A percentile compares a stretch with the other conserved stretches of the same genome.
Conservation (phyloP, 2,329 filamentous ascomycete species). For the Penicillium paneum region DNA sequence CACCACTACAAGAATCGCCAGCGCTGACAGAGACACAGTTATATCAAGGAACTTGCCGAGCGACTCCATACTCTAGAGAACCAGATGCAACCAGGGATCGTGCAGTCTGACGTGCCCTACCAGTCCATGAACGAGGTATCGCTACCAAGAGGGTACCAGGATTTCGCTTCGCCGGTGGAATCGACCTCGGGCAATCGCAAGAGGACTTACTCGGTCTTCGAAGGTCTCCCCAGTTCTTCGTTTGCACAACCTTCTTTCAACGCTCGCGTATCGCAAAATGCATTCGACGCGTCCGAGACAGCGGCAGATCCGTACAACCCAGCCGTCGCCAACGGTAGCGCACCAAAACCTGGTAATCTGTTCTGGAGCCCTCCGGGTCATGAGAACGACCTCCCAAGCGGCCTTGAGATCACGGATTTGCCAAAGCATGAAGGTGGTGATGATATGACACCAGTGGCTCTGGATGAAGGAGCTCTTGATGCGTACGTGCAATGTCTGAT, state of each 20-base stretch:
- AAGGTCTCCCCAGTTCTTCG: constrained; percentile 43
- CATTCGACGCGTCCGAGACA: constrained; percentile 35
- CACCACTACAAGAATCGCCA: neutral
- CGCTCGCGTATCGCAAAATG: constrained; percentile 33
- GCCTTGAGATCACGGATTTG: constrained; percentile 33
- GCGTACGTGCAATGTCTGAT: constrained; percentile 29
- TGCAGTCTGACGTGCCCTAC: constrained; percentile 43
- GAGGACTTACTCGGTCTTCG: constrained; percentile 50
- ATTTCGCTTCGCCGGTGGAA: constrained; percentile 53
- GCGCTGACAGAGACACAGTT: constrained; percentile 49
- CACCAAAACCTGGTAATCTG: constrained; percentile 36
- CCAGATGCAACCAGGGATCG: constrained; percentile 56
- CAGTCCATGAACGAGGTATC: constrained; percentile 43
- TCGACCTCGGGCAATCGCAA: constrained; percentile 44
- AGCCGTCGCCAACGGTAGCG: constrained; percentile 37
- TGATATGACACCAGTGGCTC: constrained; percentile 34
- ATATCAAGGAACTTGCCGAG: constrained; percentile 89
- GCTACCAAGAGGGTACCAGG: constrained; percentile 47
- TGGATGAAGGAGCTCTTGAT: constrained; percentile 42
- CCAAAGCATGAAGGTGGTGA: constrained; percentile 33
- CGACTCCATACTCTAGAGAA: constrained; percentile 78
- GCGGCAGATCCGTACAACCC: constrained; percentile 32
- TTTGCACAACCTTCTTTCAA: constrained; percentile 43
- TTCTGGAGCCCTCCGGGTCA: constrained; percentile 39
- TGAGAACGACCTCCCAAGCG: constrained; percentile 32